Percentiles rank a stretch among this genome's conserved stretches.
Conservation (phyloP, 129 eudicot species). For the Tagetes patula region DNA sequence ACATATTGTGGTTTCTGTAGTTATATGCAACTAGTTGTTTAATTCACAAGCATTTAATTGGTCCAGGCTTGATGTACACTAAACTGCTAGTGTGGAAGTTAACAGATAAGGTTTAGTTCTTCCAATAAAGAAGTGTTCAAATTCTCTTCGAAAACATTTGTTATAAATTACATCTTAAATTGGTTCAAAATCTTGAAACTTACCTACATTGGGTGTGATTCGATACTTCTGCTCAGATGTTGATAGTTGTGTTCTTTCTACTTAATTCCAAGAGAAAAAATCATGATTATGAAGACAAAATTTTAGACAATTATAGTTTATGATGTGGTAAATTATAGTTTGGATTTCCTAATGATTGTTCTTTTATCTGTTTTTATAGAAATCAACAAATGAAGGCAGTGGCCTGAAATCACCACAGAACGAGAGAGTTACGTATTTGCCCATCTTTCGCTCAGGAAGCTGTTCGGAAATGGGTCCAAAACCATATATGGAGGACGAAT, state of each 20-base stretch:
- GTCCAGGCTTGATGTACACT: neutral
- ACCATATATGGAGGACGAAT: conserved; percentile 82
- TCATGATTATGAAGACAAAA: conserved; percentile 1
- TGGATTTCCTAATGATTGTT: neutral
- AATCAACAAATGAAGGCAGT: conserved; percentile 15
- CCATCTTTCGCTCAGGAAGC: conserved; percentile 73
- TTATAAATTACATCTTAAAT: neutral
- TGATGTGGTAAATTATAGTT: neutral
- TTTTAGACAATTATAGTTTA: neutral
- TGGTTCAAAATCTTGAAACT: neutral
- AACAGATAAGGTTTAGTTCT: neutral
- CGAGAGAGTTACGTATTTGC: conserved; percentile 47
- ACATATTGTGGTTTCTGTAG: neutral
- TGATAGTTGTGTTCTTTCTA: neutral
- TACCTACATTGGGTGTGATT: neutral
- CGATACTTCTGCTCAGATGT: neutral
- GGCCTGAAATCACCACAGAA: conserved; percentile 42
- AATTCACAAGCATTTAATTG: neutral
- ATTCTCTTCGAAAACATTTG: neutral
- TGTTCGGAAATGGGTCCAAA: conserved; percentile 91
- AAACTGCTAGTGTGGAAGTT: neutral
- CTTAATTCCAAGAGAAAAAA: neutral
- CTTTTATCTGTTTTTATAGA: conserved; percentile 8
- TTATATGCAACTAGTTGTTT: neutral
- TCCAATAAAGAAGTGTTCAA: neutral